Evolutionary conservation across 345 rosid genomes (phyloP), one percentile per base, ranked within the genome.

Genomic region (Capsella bursapastoris): DNA sequence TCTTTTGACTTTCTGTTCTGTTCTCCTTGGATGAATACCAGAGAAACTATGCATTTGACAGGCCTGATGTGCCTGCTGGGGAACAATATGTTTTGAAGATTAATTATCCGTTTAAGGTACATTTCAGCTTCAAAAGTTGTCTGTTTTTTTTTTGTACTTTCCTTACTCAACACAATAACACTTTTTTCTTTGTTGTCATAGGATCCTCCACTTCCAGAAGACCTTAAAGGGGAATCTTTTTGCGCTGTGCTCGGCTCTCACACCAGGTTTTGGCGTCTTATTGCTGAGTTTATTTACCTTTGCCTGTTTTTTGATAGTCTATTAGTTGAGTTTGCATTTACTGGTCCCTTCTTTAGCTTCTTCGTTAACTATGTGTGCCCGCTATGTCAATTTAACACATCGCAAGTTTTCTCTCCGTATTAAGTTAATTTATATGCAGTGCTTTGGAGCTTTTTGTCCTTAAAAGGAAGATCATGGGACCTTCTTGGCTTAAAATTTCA

Each of bases 381-480:
- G 7, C 31, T 63, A 44, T 43, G 13, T 25, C 35, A 28, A 66
- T 64, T 56, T 13, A 8, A 53, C 22, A 32, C 8, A 5, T 15
- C 49, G 60, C 18, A 48, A 28, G 1, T 3, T 45, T 61, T 75
- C 29, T 48, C 47, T 28, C 29, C 53, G 29, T 56, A 62, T 64
- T 18, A 44, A 64, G 18, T 58, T 43, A 15, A 16, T 59, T 59
- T 37, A 72, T 76, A 8, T 85, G 81, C 96, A 95, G 99, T 83
- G 98, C 97, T 53, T 82, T 95, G 85, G 99, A 95, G 81, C 99
- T 84, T 79, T 87, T 95, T 76, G 91, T 95, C 69, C 82, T 95
- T 56, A 95, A 90, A 72, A 89, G 97, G 83, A 92, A 88, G 80
- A 80, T 92, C 48, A 90, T 83, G 79, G 99, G 98, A 69, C 97